phyloP scores from a whole-genome alignment of 1,284 basidiomycete species.

The Pyrrhoderma noxium region DNA sequence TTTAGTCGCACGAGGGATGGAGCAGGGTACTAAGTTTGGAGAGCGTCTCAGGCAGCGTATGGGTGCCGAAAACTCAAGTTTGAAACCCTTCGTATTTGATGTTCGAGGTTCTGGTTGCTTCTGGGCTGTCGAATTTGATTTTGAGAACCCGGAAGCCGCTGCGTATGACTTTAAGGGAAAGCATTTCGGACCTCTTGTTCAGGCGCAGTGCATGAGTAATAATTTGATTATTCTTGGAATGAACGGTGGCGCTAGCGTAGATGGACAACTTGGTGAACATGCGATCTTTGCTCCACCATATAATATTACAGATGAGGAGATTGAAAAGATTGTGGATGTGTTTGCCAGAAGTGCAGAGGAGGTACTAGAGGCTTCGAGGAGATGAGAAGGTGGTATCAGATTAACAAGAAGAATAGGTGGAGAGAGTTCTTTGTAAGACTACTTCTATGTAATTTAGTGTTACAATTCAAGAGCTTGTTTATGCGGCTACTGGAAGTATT shows the following conservation, averaged over 20 bases:
- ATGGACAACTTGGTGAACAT: constrained; percentile 67
- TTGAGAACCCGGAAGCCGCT: constrained; percentile 33
- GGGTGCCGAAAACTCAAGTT: constrained; percentile 42
- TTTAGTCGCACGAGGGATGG: constrained; percentile 57
- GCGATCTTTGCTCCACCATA: constrained; percentile 68
- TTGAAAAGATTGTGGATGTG: constrained; percentile 56
- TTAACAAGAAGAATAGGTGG: too few species aligned
- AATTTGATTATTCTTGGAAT: constrained; percentile 66
- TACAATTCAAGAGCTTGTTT: too few species aligned
- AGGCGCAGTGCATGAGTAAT: constrained; percentile 57
- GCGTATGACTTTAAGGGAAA: constrained; percentile 43
- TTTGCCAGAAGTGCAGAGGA: constrained; percentile 60
- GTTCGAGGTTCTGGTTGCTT: constrained; percentile 75
- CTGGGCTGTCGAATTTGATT: constrained; percentile 79
- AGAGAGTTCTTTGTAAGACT: too few species aligned
- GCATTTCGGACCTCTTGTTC: constrained; percentile 54
- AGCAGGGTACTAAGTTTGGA: constrained; percentile 56
- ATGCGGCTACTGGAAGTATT: too few species aligned
- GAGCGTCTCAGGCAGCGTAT: constrained; percentile 49
- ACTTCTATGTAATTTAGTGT: too few species aligned
- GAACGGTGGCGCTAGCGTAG: constrained; percentile 57
- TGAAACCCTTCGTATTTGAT: constrained; percentile 64
- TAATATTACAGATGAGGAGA: constrained; percentile 59
- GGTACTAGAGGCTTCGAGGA: constrained; percentile 32
- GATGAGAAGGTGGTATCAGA: neutral